Base-by-base conservation (phyloP, 306 rosid genomes). In the Quercus alba region DNA sequence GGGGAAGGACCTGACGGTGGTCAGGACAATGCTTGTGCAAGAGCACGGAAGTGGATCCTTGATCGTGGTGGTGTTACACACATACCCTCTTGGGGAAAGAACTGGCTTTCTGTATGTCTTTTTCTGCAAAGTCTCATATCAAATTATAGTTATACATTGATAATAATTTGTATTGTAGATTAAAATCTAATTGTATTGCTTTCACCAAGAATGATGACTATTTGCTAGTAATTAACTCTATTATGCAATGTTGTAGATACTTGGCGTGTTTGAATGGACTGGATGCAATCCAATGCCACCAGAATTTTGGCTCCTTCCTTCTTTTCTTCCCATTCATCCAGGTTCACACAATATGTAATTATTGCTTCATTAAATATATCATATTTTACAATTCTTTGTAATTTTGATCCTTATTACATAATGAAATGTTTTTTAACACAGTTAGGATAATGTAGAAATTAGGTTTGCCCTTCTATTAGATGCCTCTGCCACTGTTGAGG, bases 201-300 rank as follows among this genome's bases (percentile, higher is more conserved):
- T 38, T 38, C 44, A 38, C 2, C 10, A 38, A 6, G 44, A 6
- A 38, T 38, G 61, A 56, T 19, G 2, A 56, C 25, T 19, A 4
- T 56, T 19, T 56, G 21, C 10, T 56, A 25, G 8, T 56, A 56
- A 20, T 4, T 3, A 21, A 20, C 11, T 10, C 23, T 4, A 23
- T 4, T 10, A 12, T 12, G 8, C 97, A 28, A 89, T 90, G 90
- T 62, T 31, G 25, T 68, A 81, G 85, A 73, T 77, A 18, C 69
- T 82, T 5, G 85, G 85, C 3, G 30, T 82, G 19, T 77, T 52
- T 3, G 82, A 82, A 3, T 82, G 82, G 85, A 11, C 4, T 1
- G 77, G 82, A 23, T 8, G 8, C 49, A 71, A 49, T 12, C 85
- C 82, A 1, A 72, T 77, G 82, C 79, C 82, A 0, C 81, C 70